These are phyloP conservation scores for Trifolium subterraneum DNA, from an alignment of 306 rosid genomes.

Conservation along the genomic window DNA sequence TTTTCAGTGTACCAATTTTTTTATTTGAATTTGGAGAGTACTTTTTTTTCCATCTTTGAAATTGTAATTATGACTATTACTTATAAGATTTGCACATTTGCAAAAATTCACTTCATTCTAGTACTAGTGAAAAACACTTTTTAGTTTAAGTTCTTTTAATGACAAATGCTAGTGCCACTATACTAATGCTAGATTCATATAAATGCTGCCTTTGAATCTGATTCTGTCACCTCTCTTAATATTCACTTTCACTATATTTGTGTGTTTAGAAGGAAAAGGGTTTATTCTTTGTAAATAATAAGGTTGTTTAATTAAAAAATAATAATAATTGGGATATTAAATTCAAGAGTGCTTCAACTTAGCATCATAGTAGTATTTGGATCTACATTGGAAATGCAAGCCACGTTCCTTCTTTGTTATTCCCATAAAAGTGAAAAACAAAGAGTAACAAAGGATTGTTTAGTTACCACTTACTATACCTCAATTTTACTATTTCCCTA, in stretches of 20 bases:
- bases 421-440: conserved; percentile 40
- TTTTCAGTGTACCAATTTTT: conserved; percentile 37
- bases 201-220: neutral
- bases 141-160: neutral
- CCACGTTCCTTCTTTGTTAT: conserved; percentile 57
- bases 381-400: conserved; percentile 78
- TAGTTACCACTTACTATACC: neutral
- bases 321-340: conserved; percentile 42
- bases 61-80: conserved; percentile 50
- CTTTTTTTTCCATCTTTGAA: neutral
- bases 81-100: conserved; percentile 38
- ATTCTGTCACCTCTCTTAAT: neutral
- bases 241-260: neutral
- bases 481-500: too few relatives aligned
- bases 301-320: neutral
- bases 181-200: neutral
- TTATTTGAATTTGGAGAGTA: conserved; percentile 43
- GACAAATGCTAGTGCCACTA: neutral
- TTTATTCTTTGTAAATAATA: neutral
- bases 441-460: neutral
- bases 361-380: conserved; percentile 41
- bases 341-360: neutral
- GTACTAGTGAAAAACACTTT: neutral
- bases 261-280: conserved; percentile 9
- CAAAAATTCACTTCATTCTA: conserved; percentile 10